Conservation (phyloP, 768 basidiomycete genomes). For the Xerocomellus amylosporus region DNA sequence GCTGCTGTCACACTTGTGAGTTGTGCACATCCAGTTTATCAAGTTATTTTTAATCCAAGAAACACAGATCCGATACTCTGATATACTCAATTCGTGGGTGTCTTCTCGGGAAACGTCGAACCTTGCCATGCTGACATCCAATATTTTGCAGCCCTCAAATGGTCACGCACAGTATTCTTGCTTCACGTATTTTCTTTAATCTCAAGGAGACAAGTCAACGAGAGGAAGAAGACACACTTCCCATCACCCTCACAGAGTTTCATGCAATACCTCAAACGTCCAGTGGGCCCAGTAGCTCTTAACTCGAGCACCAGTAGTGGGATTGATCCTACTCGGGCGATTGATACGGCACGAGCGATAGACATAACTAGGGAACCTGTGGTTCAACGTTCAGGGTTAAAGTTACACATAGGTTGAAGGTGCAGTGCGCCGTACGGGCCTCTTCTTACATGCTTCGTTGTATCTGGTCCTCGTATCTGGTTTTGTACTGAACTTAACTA, state of each 20-base stretch:
- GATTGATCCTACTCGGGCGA: background rate
- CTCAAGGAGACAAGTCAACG: slow-evolving; percentile 17
- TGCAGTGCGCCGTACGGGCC: background rate
- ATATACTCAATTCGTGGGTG: slow-evolving; percentile 19
- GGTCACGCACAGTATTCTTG: slow-evolving; percentile 23
- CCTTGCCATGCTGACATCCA: background rate
- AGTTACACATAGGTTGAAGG: background rate
- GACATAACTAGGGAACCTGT: background rate
- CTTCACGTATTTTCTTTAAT: slow-evolving; percentile 26
- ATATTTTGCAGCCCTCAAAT: slow-evolving; percentile 15
- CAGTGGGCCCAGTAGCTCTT: slow-evolving; percentile 1
- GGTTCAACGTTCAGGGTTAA: background rate
- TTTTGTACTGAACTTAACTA: background rate
- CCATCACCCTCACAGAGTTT: slow-evolving; percentile 8
- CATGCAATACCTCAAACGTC: background rate
- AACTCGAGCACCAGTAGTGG: background rate
- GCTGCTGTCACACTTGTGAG: slow-evolving; percentile 14
- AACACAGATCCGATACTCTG: slow-evolving; percentile 12
- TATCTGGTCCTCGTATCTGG: background rate
- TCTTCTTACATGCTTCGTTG: background rate
- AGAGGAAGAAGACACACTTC: background rate
- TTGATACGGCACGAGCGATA: background rate
- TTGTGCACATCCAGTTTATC: background rate
- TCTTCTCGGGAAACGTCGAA: background rate
- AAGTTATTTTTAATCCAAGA: background rate